phyloP scores from a whole-genome alignment of 2,329 filamentous ascomycete genomes.

The Trichoderma sp. region DNA sequence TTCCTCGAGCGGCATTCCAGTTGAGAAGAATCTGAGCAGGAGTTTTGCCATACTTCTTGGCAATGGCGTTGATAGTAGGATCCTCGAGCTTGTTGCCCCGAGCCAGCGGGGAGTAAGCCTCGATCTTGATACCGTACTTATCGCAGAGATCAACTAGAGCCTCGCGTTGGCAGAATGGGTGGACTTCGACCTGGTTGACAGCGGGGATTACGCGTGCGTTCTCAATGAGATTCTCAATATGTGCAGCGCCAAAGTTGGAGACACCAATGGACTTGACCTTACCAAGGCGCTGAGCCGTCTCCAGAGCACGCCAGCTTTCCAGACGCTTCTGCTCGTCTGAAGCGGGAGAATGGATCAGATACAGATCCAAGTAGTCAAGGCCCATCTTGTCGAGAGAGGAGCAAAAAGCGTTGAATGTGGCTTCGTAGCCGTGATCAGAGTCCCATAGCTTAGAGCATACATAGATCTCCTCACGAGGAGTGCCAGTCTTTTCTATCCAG shows the following conservation, averaged over 20 bases:
- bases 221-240: constrained; percentile 58
- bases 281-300: constrained; percentile 67
- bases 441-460: constrained; percentile 71
- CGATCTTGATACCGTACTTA: constrained; percentile 58
- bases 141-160: constrained; percentile 61
- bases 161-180: constrained; percentile 72
- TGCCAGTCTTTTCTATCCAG: constrained; percentile 62
- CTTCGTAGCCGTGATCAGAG: constrained; percentile 47
- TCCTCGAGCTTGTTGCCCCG: constrained; percentile 54
- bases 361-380: constrained; percentile 74
- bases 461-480: constrained; percentile 70
- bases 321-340: constrained; percentile 69
- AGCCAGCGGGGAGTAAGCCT: constrained; percentile 59
- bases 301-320: constrained; percentile 73
- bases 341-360: constrained; percentile 67
- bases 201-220: constrained; percentile 65
- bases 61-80: constrained; percentile 62
- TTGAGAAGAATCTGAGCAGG: constrained; percentile 76
- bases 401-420: constrained; percentile 62
- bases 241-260: constrained; percentile 76
- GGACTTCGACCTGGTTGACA: constrained; percentile 79
- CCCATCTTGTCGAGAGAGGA: constrained; percentile 68
- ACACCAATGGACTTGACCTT: constrained; percentile 73
- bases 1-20: constrained; percentile 77
- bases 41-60: constrained; percentile 71